A percentile compares a stretch with the other conserved stretches of the same genome.
phyloP scores from a whole-genome alignment of 2,329 filamentous ascomycete species.

The Aspergillus clavatus region DNA sequence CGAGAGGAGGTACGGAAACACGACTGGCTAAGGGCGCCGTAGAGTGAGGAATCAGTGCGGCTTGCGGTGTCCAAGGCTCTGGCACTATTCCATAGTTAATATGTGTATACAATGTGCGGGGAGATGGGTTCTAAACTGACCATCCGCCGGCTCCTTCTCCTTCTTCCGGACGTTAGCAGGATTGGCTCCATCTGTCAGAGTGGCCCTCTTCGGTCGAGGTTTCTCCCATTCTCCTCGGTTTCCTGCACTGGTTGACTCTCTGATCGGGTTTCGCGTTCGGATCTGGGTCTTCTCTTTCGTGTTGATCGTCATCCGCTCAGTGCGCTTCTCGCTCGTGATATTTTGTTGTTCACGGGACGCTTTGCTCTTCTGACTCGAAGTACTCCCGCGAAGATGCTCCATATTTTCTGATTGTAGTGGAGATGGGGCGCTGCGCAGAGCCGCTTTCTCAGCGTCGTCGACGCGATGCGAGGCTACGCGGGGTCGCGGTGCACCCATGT shows the following conservation, averaged over 20 bases:
- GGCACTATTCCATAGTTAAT: constrained; percentile 17
- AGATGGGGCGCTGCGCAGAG: constrained; percentile 26
- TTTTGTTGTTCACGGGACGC: constrained; percentile 31
- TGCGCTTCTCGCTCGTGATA: constrained; percentile 35
- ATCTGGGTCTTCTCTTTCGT: constrained; percentile 60
- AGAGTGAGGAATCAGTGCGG: constrained; percentile 64
- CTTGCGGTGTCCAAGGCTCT: constrained; percentile 72
- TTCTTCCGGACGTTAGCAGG: constrained; percentile 22
- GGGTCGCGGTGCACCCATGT: constrained; percentile 37
- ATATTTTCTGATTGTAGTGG: constrained; percentile 28
- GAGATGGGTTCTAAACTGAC: constrained; percentile 20
- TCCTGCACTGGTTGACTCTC: constrained; percentile 32
- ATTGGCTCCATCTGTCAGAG: constrained; percentile 20
- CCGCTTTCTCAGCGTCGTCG: constrained; percentile 27
- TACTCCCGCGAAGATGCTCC: constrained; percentile 29
- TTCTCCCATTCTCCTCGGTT: constrained; percentile 35
- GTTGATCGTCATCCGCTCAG: constrained; percentile 48
- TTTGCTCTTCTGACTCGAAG: constrained; percentile 29
- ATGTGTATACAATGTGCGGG: neutral
- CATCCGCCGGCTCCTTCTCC: constrained; percentile 30
- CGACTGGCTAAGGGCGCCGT: constrained; percentile 68
- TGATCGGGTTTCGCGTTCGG: constrained; percentile 55
- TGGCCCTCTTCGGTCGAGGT: constrained; percentile 25
- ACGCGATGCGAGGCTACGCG: constrained; percentile 40
- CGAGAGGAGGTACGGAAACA: constrained; percentile 57